Evolutionary conservation across 768 basidiomycete genomes (phyloP), one percentile per base, ranked within the genome.

Genomic region (Mycena galopus): DNA sequence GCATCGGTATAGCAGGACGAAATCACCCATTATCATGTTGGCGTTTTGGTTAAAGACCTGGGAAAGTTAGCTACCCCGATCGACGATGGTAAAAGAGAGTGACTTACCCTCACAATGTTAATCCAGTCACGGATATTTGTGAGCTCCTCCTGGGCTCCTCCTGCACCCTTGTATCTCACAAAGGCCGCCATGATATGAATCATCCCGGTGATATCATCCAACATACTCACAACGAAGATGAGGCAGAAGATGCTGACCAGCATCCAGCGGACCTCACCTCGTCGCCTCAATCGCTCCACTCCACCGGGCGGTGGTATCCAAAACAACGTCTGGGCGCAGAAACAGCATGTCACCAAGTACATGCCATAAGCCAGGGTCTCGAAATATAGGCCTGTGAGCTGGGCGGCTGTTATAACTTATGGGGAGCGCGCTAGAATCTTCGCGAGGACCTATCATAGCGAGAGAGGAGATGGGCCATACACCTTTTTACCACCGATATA

Each of bases 1-100:
- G 47, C 47, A 50, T 50, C 47, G 47, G 47, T 50, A 50, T 50
- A 50, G n/a, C n/a, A 50, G 47, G 47, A 50, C 47, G n/a, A 50
- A 50, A 23, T 50, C 47, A 23, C 47, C 47, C n/a, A 50, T 23
- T 21, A 50, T 50, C 47, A 50, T 50, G 9, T 23, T 50, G 47
- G n/a, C 47, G 47, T 23, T 53, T 53, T 53, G 51, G 51, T 53
- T 27, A 53, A 53, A 53, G 27, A 27, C 27, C 51, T 53, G 51
- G 29, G 9, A 16, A 53, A 29, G 19, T 53, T 53, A 53, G 27
- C 51, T 53, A 53, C 51, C 25, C 19, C 27, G 27, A 53, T 25
- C 51, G 14, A 29, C 25, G 51, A 53, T n/a, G n/a, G n/a, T n/a
- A n/a, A n/a, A n/a, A n/a, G n/a, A n/a, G n/a, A n/a, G n/a, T n/a